Conservation (phyloP, 768 basidiomycete genomes). For the Coprinopsis marcescibilis region DNA sequence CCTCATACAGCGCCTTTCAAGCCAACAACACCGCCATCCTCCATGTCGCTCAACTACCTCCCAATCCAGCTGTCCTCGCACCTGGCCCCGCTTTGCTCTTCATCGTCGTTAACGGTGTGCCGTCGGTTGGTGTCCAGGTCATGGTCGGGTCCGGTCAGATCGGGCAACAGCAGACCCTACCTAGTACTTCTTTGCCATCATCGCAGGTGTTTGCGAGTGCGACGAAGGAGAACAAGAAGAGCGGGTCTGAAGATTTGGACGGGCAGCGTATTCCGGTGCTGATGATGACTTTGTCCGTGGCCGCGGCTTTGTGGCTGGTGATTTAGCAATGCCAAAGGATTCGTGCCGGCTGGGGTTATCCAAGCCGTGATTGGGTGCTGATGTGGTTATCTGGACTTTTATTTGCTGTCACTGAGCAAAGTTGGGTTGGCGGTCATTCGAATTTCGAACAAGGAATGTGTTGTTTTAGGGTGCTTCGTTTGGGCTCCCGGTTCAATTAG, state of each 20-base stretch:
- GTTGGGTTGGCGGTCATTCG: too few relatives aligned
- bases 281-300: not conserved
- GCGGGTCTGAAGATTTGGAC: conserved; percentile 1
- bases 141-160: conserved; percentile 73
- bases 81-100: conserved; percentile 68
- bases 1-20: conserved; percentile 47
- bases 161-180: conserved; percentile 41
- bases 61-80: conserved; percentile 65
- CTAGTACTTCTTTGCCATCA: conserved; percentile 31
- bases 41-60: conserved; percentile 67
- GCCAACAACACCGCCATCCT: conserved; percentile 48
- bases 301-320: too few relatives aligned
- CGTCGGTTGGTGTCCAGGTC: conserved; percentile 61
- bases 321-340: too few relatives aligned
- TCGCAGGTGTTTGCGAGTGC: conserved; percentile 21
- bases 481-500: too few relatives aligned
- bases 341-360: too few relatives aligned
- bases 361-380: too few relatives aligned
- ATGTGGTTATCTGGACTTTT: too few relatives aligned
- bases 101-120: conserved; percentile 73
- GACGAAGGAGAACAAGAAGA: not conserved
- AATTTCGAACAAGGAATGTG: too few relatives aligned
- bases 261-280: not conserved
- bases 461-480: too few relatives aligned
- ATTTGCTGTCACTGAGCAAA: too few relatives aligned